These are phyloP conservation scores for Leucaena leucocephala DNA, from an alignment of 306 rosid species.

Conservation along the genomic window DNA sequence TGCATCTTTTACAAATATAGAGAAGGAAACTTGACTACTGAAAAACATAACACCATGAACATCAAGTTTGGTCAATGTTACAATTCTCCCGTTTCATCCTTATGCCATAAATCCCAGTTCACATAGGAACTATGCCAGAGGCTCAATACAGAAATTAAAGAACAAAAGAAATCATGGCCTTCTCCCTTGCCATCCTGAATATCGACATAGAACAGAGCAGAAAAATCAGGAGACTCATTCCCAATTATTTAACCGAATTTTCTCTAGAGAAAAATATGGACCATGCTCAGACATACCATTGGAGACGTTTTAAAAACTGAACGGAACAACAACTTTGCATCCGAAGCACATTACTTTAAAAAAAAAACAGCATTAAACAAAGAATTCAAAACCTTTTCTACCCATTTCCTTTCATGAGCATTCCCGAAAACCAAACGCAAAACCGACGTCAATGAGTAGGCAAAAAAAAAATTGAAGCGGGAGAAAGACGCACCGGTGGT, in stretches of 20 bases:
- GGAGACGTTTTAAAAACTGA: conserved; percentile 11
- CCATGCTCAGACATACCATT: not conserved
- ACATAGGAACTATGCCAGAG: conserved; percentile 1
- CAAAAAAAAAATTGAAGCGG: not conserved
- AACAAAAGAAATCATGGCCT: not conserved
- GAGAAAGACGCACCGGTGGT: conserved; percentile 58
- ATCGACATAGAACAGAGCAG: not conserved
- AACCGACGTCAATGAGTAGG: not conserved
- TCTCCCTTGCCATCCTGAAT: conserved; percentile 4
- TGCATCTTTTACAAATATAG: conserved; percentile 25
- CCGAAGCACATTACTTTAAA: conserved; percentile 38
- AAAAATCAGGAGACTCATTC: not conserved
- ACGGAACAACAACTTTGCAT: conserved; percentile 20
- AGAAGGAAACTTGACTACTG: conserved; percentile 21
- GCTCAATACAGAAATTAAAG: not conserved
- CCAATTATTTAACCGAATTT: not conserved
- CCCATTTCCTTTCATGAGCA: conserved; percentile 13
- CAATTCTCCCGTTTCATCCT: not conserved
- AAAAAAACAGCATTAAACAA: conserved; percentile 28
- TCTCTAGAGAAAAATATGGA: not conserved
- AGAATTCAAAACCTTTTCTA: conserved; percentile 3
- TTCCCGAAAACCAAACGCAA: conserved; percentile 11
- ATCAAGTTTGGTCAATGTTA: not conserved
- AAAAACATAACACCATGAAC: not conserved
- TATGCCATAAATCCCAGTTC: not conserved